Percentiles rank a stretch among this genome's conserved stretches.
Evolutionary conservation across 768 basidiomycete genomes (phyloP).

Genomic region (Pulveroboletus sp.): DNA sequence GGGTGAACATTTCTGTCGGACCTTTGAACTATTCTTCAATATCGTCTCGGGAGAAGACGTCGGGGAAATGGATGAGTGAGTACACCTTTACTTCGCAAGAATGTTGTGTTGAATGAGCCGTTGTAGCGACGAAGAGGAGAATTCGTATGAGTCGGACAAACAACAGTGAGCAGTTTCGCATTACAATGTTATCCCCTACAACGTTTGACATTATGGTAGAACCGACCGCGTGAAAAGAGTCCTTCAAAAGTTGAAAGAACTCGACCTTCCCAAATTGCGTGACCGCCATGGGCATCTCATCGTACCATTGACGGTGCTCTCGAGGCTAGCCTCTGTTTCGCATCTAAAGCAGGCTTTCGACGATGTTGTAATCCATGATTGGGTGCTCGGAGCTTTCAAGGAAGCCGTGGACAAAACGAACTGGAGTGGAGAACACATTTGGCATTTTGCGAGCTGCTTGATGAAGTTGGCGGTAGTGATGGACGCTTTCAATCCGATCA

Average conservation of each 20-base stretch:
- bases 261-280: not conserved
- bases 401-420: not conserved
- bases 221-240: not conserved
- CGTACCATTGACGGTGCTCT: not conserved
- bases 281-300: not conserved
- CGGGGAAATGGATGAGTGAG: not conserved
- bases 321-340: not conserved
- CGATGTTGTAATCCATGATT: not conserved
- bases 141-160: not conserved
- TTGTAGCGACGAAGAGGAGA: too few relatives aligned
- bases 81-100: not conserved
- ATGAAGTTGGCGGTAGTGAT: not conserved
- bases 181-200: not conserved
- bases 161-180: not conserved
- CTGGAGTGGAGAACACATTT: not conserved
- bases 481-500: not conserved
- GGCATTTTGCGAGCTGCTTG: not conserved
- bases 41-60: not conserved
- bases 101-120: too few relatives aligned
- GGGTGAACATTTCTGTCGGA: not conserved
- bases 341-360: not conserved
- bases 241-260: not conserved
- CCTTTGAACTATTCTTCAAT: conserved; percentile 1
- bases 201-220: not conserved
- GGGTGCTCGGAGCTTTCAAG: not conserved